These are phyloP conservation scores for Keqinozyma sinolaborantium DNA, from an alignment of 1,139 yeast species.

Conservation along the genomic window DNA sequence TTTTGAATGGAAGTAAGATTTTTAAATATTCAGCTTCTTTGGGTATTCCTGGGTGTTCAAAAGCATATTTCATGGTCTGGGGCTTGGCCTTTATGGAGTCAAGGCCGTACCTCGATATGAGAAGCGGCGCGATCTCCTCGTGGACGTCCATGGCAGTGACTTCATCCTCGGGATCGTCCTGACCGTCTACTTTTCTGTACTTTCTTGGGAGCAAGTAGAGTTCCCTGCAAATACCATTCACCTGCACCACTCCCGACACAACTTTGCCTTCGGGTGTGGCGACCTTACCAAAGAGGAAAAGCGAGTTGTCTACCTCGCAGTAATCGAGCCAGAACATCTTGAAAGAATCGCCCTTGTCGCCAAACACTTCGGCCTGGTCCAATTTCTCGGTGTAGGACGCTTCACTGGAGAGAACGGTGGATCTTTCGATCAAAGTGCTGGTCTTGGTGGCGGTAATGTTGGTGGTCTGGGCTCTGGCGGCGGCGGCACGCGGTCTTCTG, in stretches of 20 bases:
- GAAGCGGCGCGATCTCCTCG: constrained; percentile 66
- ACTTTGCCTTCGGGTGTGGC: constrained; percentile 53
- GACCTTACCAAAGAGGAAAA: constrained; percentile 83
- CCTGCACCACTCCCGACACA: constrained; percentile 77
- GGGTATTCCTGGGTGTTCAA: constrained; percentile 80
- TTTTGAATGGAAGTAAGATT: constrained; percentile 68
- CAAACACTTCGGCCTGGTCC: constrained; percentile 39
- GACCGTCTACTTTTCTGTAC: constrained; percentile 32
- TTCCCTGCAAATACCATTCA: constrained; percentile 68
- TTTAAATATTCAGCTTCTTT: constrained; percentile 77
- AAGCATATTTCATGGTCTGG: constrained; percentile 77
- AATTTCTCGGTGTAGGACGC: constrained; percentile 40
- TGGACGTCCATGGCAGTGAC: constrained; percentile 65
- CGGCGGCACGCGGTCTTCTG: constrained; percentile 42
- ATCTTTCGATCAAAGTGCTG: constrained; percentile 19
- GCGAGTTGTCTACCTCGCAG: constrained; percentile 66
- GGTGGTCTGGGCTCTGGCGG: constrained; percentile 17
- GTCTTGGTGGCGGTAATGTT: constrained; percentile 18
- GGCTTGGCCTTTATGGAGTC: constrained; percentile 66
- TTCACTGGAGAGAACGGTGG: constrained; percentile 22
- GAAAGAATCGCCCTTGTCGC: constrained; percentile 40
- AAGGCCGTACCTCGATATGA: constrained; percentile 62
- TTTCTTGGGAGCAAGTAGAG: constrained; percentile 75
- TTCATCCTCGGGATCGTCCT: constrained; percentile 33
- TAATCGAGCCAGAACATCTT: constrained; percentile 91